Evolutionary conservation across 768 basidiomycete species (phyloP).

Genomic region (Pleurotus tuber-regium): DNA sequence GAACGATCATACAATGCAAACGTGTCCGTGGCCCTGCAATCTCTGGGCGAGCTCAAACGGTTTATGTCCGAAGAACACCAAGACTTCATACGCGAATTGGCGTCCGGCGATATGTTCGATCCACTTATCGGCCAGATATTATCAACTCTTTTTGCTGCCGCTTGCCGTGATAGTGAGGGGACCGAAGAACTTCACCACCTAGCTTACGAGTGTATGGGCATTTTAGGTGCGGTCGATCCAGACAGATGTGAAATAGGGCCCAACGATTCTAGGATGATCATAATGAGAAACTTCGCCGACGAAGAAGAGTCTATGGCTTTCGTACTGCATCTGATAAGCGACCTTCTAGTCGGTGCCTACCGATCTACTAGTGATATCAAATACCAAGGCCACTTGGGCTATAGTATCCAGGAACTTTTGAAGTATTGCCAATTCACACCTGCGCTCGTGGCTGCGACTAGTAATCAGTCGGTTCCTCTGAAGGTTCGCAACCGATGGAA

Average conservation of each 20-base stretch:
- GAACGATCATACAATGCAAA: conserved; percentile 81
- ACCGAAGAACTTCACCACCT: conserved; percentile 63
- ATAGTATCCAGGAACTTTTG: conserved; percentile 87
- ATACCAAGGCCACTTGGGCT: conserved; percentile 88
- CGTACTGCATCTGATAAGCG: conserved; percentile 80
- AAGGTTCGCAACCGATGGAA: conserved; percentile 80
- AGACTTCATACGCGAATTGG: conserved; percentile 55
- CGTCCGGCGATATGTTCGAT: conserved; percentile 88
- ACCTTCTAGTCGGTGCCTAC: conserved; percentile 87
- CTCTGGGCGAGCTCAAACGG: conserved; percentile 70
- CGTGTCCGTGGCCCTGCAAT: conserved; percentile 67
- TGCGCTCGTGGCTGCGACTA: conserved; percentile 56
- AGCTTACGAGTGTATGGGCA: conserved; percentile 88
- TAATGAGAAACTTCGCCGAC: conserved; percentile 79
- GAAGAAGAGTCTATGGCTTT: conserved; percentile 75
- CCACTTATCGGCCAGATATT: conserved; percentile 68
- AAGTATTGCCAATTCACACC: conserved; percentile 84
- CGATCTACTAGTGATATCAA: conserved; percentile 92
- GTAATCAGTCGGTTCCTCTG: conserved; percentile 48
- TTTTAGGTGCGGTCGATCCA: conserved; percentile 92
- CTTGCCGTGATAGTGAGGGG: conserved; percentile 77
- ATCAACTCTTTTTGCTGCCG: conserved; percentile 61
- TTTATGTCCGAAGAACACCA: conserved; percentile 54
- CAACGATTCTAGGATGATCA: conserved; percentile 61
- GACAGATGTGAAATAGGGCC: conserved; percentile 77